phyloP scores from a whole-genome alignment of 768 basidiomycete species.

The Harrya chromipes region DNA sequence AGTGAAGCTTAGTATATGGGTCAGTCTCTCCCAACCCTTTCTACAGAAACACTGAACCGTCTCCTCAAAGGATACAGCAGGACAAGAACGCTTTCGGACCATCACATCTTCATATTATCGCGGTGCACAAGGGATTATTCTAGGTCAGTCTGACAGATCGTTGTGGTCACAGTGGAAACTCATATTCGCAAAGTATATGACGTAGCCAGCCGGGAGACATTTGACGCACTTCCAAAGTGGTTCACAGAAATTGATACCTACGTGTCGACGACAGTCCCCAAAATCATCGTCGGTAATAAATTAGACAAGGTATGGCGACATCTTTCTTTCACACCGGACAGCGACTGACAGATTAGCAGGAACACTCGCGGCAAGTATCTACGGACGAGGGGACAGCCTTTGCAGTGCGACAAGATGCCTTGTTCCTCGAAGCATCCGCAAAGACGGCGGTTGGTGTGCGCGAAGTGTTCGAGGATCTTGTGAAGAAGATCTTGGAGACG shows the following conservation, averaged over 20 bases:
- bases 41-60: background rate
- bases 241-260: slow-evolving; percentile 92
- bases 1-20: slow-evolving; percentile 97
- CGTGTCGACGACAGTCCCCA: slow-evolving; percentile 79
- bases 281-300: slow-evolving; percentile 95
- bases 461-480: slow-evolving; percentile 75
- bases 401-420: slow-evolving; percentile 73
- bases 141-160: slow-evolving; percentile 41
- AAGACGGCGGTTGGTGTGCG: slow-evolving; percentile 86
- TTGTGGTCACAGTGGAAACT: background rate
- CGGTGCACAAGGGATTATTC: slow-evolving; percentile 79
- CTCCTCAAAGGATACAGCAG: slow-evolving; percentile 75
- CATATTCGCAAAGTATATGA: slow-evolving; percentile 73
- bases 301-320: slow-evolving; percentile 71
- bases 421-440: slow-evolving; percentile 91
- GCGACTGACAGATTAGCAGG: slow-evolving; percentile 42
- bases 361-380: slow-evolving; percentile 86
- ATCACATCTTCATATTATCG: slow-evolving; percentile 96
- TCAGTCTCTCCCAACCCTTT: slow-evolving; percentile 37
- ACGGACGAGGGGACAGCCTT: slow-evolving; percentile 76
- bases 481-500: slow-evolving; percentile 78
- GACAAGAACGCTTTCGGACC: slow-evolving; percentile 95
- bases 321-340: no score
- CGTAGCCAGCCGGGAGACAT: slow-evolving; percentile 87
- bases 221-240: slow-evolving; percentile 94